Evolutionary conservation across 495 filamentous ascomycete genomes (phyloP).

Genomic region (Trichodelitschia bisporula): DNA sequence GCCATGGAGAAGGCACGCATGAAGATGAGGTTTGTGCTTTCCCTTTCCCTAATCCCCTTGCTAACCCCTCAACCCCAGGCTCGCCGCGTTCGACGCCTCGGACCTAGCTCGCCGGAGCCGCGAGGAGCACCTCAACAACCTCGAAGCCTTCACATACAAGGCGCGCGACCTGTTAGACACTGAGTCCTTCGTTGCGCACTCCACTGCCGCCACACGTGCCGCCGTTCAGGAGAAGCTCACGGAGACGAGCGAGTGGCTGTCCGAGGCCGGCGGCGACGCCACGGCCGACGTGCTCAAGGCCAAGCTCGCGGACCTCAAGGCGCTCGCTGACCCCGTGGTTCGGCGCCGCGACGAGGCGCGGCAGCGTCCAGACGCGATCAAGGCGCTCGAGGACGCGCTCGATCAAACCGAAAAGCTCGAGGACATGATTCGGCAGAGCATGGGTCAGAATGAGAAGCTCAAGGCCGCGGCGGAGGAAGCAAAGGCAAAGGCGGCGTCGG

Average conservation of each 20-base stretch:
- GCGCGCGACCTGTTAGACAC: conserved; percentile 58
- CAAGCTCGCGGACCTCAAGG: conserved; percentile 47
- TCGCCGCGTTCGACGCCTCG: conserved; percentile 60
- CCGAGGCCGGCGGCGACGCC: conserved; percentile 59
- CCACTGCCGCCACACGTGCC: conserved; percentile 36
- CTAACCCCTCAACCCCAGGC: conserved; percentile 17
- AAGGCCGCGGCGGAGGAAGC: conserved; percentile 23
- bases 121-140: conserved; percentile 74
- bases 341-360: conserved; percentile 41
- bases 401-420: conserved; percentile 42
- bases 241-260: conserved; percentile 69
- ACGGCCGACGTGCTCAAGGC: conserved; percentile 41
- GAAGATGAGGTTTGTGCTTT: conserved; percentile 21
- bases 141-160: conserved; percentile 86
- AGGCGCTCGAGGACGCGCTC: conserved; percentile 35
- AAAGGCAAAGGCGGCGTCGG: conserved; percentile 16
- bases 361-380: conserved; percentile 46
- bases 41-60: neutral
- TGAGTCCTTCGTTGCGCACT: conserved; percentile 41
- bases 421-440: conserved; percentile 34
- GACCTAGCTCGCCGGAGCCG: conserved; percentile 51
- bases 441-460: conserved; percentile 26
- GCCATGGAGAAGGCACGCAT: conserved; percentile 36
- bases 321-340: conserved; percentile 42
- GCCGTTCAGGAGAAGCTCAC: conserved; percentile 36